Conservation (phyloP, 164 flowering plant species). For the Akebia trifoliata region DNA sequence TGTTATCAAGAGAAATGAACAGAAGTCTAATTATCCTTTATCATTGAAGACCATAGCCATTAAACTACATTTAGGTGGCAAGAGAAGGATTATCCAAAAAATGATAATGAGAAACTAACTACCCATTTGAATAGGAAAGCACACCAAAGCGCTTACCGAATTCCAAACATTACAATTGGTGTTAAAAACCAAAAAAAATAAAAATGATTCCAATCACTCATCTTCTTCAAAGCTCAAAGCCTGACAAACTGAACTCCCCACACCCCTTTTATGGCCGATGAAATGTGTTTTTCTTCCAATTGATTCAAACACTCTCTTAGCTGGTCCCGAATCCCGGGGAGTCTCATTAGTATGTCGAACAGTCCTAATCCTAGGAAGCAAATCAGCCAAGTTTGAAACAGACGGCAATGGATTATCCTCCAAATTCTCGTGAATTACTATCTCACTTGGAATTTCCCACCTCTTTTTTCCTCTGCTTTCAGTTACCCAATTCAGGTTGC, state of each 20-base stretch:
- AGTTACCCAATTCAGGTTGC: constrained; percentile 7
- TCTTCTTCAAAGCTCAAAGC: constrained; percentile 49
- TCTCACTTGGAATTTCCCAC: constrained; percentile 58
- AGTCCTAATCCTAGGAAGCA: constrained; percentile 57
- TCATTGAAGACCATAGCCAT: no score
- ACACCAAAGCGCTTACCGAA: background rate
- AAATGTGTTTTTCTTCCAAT: constrained; percentile 49
- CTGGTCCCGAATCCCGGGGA: constrained; percentile 82
- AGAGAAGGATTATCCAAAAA: no score
- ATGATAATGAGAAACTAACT: background rate
- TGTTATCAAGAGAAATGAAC: no score
- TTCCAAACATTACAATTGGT: background rate
- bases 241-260: constrained; percentile 42
- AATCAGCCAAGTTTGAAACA: constrained; percentile 16
- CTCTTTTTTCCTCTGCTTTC: constrained; percentile 42
- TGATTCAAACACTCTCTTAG: constrained; percentile 66
- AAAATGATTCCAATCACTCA: background rate
- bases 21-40: no score
- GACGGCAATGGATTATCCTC: constrained; percentile 20
- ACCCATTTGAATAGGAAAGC: constrained; percentile 8
- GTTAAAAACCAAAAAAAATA: background rate
- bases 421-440: constrained; percentile 16
- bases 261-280: constrained; percentile 21
- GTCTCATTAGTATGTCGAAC: constrained; percentile 32
- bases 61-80: no score